phyloP scores from a whole-genome alignment of 2,329 filamentous ascomycete species.

The Trichoderma semiorbis region DNA sequence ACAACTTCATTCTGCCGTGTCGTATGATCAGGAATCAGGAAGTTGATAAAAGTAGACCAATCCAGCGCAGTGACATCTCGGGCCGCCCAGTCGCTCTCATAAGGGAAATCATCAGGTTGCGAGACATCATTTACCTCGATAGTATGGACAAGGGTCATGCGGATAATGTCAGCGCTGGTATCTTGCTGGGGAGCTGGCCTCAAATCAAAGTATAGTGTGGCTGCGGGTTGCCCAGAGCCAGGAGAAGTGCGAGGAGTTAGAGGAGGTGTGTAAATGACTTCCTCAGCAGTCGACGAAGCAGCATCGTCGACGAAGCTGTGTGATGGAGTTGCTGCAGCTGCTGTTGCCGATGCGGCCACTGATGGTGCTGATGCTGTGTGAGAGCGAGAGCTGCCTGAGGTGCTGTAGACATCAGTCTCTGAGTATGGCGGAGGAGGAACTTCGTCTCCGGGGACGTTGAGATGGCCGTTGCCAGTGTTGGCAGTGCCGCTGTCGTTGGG shows the following conservation, averaged over 20 bases:
- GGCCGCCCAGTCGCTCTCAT: conserved; percentile 34
- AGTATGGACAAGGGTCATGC: conserved; percentile 29
- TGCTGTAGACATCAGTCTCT: conserved; percentile 55
- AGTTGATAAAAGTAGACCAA: conserved; percentile 59
- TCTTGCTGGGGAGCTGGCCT: conserved; percentile 36
- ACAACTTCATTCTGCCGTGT: conserved; percentile 44
- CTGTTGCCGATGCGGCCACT: conserved; percentile 11
- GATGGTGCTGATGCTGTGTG: conserved; percentile 20
- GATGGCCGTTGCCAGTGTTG: conserved; percentile 11
- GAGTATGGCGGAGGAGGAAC: conserved; percentile 55
- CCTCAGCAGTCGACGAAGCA: conserved; percentile 42
- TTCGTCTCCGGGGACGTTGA: conserved; percentile 31
- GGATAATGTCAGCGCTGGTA: conserved; percentile 20
- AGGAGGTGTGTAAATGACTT: conserved; percentile 51
- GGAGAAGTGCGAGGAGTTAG: conserved; percentile 41
- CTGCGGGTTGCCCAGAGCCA: conserved; percentile 21
- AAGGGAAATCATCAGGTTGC: conserved; percentile 44
- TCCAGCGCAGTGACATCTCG: conserved; percentile 50
- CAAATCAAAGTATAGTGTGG: conserved; percentile 43
- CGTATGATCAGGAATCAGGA: conserved; percentile 49
- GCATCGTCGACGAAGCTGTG: conserved; percentile 36
- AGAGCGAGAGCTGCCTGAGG: conserved; percentile 31
- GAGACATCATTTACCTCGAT: conserved; percentile 35
- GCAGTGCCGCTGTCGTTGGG: neutral
- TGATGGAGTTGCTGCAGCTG: conserved; percentile 23